Conservation (phyloP, 805 yeast species). For the Teunomyces aglyptinius region DNA sequence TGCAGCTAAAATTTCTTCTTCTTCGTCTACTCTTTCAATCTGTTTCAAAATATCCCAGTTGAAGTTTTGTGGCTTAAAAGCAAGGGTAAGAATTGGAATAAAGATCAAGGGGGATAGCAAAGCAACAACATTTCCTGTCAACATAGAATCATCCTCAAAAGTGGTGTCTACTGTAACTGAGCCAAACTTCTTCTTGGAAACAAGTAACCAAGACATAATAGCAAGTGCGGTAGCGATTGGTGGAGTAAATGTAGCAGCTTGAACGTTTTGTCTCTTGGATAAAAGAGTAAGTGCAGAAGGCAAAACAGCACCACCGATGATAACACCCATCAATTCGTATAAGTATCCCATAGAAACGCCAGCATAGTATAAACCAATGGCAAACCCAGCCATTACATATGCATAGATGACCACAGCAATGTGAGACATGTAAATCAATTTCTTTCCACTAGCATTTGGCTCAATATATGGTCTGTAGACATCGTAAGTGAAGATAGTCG, state of each 20-base stretch:
- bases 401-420: slow-evolving; percentile 56
- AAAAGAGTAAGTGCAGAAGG: slow-evolving; percentile 68
- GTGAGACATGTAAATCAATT: slow-evolving; percentile 68
- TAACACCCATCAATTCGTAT: slow-evolving; percentile 85
- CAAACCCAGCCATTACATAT: slow-evolving; percentile 73
- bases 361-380: slow-evolving; percentile 79
- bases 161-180: slow-evolving; percentile 43
- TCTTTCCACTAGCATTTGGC: slow-evolving; percentile 75
- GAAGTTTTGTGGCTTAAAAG: slow-evolving; percentile 68
- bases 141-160: slow-evolving; percentile 87
- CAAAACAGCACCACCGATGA: slow-evolving; percentile 81
- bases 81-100: slow-evolving; percentile 62
- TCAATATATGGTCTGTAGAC: slow-evolving; percentile 77
- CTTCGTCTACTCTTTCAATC: slow-evolving; percentile 69
- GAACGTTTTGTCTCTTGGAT: slow-evolving; percentile 61
- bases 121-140: slow-evolving; percentile 85
- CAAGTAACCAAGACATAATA: slow-evolving; percentile 54
- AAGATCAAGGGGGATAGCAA: slow-evolving; percentile 67
- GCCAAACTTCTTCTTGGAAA: slow-evolving; percentile 35
- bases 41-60: slow-evolving; percentile 64
- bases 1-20: slow-evolving; percentile 56
- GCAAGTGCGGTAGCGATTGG: slow-evolving; percentile 74
- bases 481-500: slow-evolving; percentile 83
- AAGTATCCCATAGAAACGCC: slow-evolving; percentile 84
- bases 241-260: slow-evolving; percentile 76